Percentiles rank a stretch among this genome's conserved stretches.
phyloP scores from a whole-genome alignment of 176 grass and related monocot species.

The Oryza meridionalis region DNA sequence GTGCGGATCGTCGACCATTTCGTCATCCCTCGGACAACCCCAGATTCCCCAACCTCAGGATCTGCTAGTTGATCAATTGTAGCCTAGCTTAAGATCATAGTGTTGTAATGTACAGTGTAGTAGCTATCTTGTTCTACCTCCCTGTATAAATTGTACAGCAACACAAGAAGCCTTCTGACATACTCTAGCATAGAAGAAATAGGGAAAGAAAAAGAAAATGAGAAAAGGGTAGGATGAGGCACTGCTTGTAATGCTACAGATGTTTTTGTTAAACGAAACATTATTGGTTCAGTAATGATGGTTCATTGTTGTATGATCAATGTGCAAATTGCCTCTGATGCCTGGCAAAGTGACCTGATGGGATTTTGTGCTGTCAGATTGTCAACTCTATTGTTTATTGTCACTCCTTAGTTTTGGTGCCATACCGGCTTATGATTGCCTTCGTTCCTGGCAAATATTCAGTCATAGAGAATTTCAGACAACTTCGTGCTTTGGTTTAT shows the following conservation, averaged over 20 bases:
- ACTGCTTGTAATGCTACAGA: neutral
- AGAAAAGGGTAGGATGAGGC: neutral
- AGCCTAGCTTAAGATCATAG: neutral
- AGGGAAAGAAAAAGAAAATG: neutral
- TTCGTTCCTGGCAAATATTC: neutral
- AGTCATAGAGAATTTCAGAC: neutral
- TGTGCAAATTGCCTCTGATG: neutral
- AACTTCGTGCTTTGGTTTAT: neutral
- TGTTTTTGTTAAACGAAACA: conserved; percentile 20
- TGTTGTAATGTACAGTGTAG: conserved; percentile 27
- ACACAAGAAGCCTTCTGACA: conserved; percentile 14
- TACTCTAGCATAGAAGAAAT: conserved; percentile 23
- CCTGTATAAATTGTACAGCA: conserved; percentile 29
- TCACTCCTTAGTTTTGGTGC: neutral
- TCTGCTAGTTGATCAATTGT: neutral
- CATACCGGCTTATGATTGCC: neutral
- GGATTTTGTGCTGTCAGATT: neutral
- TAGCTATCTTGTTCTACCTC: neutral
- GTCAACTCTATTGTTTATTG: neutral
- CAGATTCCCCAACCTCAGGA: conserved; percentile 2
- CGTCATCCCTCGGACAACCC: conserved; percentile 58
- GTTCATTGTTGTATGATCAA: neutral
- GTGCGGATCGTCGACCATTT: conserved; percentile 75
- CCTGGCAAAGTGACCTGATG: neutral
- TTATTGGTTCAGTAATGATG: neutral